Conservation (phyloP, 75 land plant genomes). For the Ceratopteris richardii region DNA sequence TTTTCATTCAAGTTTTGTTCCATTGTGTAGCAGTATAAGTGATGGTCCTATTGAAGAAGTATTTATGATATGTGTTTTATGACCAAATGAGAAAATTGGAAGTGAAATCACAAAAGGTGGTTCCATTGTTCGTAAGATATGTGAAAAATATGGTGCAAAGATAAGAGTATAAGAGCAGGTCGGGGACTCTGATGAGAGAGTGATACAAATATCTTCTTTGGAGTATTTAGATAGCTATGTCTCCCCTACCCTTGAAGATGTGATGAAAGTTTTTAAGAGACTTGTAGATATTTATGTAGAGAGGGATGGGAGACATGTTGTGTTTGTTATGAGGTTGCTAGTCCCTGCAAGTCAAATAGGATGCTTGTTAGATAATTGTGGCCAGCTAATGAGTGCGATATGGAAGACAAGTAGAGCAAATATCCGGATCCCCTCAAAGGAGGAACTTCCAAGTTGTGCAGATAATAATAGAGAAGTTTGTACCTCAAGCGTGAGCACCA, state of each 20-base stretch:
- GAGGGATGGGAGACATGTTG: slow-evolving; percentile 33
- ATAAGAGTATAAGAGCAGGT: slow-evolving; percentile 69
- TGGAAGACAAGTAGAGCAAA: slow-evolving; percentile 73
- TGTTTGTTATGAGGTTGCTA: slow-evolving; percentile 46
- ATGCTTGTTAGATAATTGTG: slow-evolving; percentile 83
- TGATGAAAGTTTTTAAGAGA: slow-evolving; percentile 55
- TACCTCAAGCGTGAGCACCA: too few species aligned
- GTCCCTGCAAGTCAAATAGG: slow-evolving; percentile 86
- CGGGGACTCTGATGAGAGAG: slow-evolving; percentile 57
- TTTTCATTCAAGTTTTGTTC: slow-evolving; percentile 13
- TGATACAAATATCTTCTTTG: slow-evolving; percentile 52
- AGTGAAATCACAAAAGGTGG: slow-evolving; percentile 95
- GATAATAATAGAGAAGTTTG: slow-evolving; percentile 54
- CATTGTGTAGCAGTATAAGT: slow-evolving; percentile 20
- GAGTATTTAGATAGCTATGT: slow-evolving; percentile 50
- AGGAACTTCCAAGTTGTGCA: slow-evolving; percentile 56
- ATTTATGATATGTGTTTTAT: slow-evolving; percentile 56
- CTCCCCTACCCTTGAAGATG: slow-evolving; percentile 81
- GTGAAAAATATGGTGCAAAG: slow-evolving; percentile 73
- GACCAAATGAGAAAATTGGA: slow-evolving; percentile 84
- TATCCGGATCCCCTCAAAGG: too few species aligned
- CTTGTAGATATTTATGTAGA: slow-evolving; percentile 34
- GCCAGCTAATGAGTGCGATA: slow-evolving; percentile 83
- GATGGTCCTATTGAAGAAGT: slow-evolving; percentile 35
- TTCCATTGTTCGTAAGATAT: slow-evolving; percentile 51